Conservation (phyloP, 106 monocot species). For the Platanthera guangdongensis region DNA sequence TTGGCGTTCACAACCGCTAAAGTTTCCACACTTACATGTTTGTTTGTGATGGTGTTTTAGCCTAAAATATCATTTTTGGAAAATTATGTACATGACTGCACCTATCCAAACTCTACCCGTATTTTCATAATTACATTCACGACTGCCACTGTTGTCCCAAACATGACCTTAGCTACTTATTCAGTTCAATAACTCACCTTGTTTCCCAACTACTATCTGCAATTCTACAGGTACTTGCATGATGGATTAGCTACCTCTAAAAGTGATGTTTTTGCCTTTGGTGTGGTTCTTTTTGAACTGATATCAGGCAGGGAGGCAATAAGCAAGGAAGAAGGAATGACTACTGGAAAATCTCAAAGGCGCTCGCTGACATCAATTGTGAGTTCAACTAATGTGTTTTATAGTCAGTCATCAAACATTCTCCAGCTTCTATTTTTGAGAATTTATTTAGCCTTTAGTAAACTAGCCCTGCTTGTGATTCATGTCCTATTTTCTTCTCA, state of each 20-base stretch:
- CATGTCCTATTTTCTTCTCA: too few species aligned
- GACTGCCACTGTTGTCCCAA: too few species aligned
- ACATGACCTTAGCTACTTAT: neutral
- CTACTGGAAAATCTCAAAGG: constrained; percentile 47
- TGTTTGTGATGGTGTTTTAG: too few species aligned
- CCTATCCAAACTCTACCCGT: too few species aligned
- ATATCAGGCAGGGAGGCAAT: constrained; percentile 93
- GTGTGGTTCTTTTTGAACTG: constrained; percentile 90
- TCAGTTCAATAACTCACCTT: neutral
- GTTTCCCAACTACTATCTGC: neutral
- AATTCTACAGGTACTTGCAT: constrained; percentile 60
- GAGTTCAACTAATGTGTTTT: constrained; percentile 19
- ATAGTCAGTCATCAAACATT: neutral
- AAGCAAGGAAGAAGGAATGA: constrained; percentile 51
- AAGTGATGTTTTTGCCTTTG: constrained; percentile 98
- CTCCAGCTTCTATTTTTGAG: neutral
- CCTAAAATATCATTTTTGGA: too few species aligned
- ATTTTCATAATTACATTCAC: too few species aligned
- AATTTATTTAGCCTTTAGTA: neutral
- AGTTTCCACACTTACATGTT: too few species aligned
- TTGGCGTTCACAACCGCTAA: too few species aligned
- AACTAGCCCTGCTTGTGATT: neutral
- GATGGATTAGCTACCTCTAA: constrained; percentile 94
- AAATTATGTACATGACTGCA: too few species aligned
- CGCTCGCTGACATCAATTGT: constrained; percentile 96